Conservation (phyloP, 257 asterid species). For the Knoxia roxburghii region DNA sequence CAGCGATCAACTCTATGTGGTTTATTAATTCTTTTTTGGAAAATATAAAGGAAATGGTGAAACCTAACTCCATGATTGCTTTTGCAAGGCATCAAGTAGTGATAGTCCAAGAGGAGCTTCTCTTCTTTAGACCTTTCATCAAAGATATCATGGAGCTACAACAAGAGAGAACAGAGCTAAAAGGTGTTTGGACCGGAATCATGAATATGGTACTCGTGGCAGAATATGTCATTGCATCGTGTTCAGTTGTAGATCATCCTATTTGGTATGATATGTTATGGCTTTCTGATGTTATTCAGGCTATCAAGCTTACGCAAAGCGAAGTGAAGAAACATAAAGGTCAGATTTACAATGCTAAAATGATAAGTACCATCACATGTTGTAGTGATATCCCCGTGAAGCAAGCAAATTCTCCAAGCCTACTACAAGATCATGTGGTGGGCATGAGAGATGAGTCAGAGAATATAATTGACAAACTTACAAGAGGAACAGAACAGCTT, state of each 20-base stretch:
- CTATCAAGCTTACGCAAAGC: not conserved
- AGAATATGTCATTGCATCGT: not conserved
- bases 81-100: conserved; percentile 10
- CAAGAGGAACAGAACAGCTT: conserved; percentile 1
- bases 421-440: not conserved
- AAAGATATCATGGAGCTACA: not conserved
- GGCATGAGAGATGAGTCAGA: conserved; percentile 7
- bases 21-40: not conserved
- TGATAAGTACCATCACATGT: not conserved
- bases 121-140: not conserved
- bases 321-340: not conserved
- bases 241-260: not conserved
- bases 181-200: conserved; percentile 1
- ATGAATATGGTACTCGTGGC: not conserved
- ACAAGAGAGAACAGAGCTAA: not conserved
- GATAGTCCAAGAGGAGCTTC: conserved; percentile 3
- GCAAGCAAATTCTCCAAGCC: not conserved
- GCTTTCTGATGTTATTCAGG: not conserved
- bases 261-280: conserved; percentile 5
- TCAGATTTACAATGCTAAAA: not conserved
- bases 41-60: not conserved
- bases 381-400: no score
- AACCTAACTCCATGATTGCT: not conserved
- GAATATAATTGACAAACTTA: not conserved
- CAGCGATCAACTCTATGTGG: not conserved